Percentiles rank a stretch among this genome's conserved stretches.
These are phyloP conservation scores for Pichia phayaonensis DNA, from an alignment of 805 yeast species.

Conservation along the genomic window DNA sequence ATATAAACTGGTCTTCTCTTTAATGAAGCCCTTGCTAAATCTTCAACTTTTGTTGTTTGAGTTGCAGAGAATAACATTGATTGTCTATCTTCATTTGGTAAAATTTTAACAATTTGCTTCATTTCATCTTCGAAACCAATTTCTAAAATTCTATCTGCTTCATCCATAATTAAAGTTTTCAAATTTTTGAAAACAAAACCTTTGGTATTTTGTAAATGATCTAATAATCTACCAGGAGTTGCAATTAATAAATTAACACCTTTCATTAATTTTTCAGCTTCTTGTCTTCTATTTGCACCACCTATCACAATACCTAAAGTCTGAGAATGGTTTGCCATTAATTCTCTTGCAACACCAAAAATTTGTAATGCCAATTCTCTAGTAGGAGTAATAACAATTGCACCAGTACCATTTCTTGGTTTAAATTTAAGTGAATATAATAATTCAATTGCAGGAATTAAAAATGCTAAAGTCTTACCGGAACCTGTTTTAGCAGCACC, in stretches of 20 bases:
- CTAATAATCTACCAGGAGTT: slow-evolving; percentile 95
- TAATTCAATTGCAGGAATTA: slow-evolving; percentile 92
- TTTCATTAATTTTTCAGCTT: slow-evolving; percentile 86
- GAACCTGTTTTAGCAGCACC: slow-evolving; percentile 99
- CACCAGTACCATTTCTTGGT: slow-evolving; percentile 98
- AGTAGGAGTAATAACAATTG: slow-evolving; percentile 91
- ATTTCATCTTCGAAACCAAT: slow-evolving; percentile 98
- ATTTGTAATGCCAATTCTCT: slow-evolving; percentile 97
- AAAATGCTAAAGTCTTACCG: slow-evolving; percentile 93
- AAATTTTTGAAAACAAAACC: slow-evolving; percentile 93
- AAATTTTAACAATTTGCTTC: slow-evolving; percentile 89
- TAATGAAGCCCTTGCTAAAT: slow-evolving; percentile 91
- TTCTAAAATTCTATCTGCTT: slow-evolving; percentile 96
- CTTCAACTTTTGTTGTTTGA: slow-evolving; percentile 97
- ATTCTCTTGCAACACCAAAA: slow-evolving; percentile 94
- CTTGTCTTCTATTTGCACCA: slow-evolving; percentile 96
- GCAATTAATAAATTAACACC: slow-evolving; percentile 94
- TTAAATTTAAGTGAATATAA: slow-evolving; percentile 85
- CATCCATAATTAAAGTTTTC: slow-evolving; percentile 91
- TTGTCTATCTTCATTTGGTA: slow-evolving; percentile 91
- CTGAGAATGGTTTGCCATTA: slow-evolving; percentile 85
- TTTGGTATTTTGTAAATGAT: slow-evolving; percentile 90
- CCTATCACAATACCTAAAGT: slow-evolving; percentile 97
- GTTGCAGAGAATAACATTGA: slow-evolving; percentile 98
- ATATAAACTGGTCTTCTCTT: slow-evolving; percentile 91